Conservation (phyloP, 2,329 filamentous ascomycete genomes). For the Neofusicoccum kwambonambiense region DNA sequence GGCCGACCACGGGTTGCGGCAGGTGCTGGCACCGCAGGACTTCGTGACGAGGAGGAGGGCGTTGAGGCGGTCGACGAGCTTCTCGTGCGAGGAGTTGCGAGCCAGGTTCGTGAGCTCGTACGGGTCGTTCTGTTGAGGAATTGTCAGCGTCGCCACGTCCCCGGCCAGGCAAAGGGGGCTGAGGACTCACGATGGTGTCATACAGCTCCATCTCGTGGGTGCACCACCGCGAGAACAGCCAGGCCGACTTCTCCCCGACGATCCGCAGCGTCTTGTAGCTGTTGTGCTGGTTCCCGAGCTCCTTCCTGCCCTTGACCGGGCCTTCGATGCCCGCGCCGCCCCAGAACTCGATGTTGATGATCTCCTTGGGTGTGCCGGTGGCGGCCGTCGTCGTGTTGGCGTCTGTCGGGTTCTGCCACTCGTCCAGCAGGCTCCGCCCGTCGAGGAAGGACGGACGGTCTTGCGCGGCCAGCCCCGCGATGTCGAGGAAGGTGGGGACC, state of each 20-base stretch:
- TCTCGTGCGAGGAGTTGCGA: not conserved
- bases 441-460: not conserved
- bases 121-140: not conserved
- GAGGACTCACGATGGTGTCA: slow-evolving; percentile 23
- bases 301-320: too few species aligned
- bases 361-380: not conserved
- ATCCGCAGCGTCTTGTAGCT: slow-evolving; percentile 24
- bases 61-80: not conserved
- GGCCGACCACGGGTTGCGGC: not conserved
- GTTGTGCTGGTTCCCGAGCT: not conserved
- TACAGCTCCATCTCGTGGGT: slow-evolving; percentile 33
- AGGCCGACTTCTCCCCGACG: slow-evolving; percentile 25
- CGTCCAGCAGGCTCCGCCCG: too few species aligned
- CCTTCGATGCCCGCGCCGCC: not conserved
- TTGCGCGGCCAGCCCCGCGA: slow-evolving; percentile 24
- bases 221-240: slow-evolving; percentile 31
- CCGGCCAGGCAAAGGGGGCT: too few species aligned
- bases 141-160: too few species aligned
- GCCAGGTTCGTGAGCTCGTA: not conserved
- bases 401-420: too few species aligned
- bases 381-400: too few species aligned
- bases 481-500: slow-evolving; percentile 31
- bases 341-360: slow-evolving; percentile 20
- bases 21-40: not conserved
- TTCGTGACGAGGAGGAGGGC: not conserved